Percentiles rank a stretch among this genome's conserved stretches.
phyloP scores from a whole-genome alignment of 441 rosid genomes.

The Adansonia madagascariensis region DNA sequence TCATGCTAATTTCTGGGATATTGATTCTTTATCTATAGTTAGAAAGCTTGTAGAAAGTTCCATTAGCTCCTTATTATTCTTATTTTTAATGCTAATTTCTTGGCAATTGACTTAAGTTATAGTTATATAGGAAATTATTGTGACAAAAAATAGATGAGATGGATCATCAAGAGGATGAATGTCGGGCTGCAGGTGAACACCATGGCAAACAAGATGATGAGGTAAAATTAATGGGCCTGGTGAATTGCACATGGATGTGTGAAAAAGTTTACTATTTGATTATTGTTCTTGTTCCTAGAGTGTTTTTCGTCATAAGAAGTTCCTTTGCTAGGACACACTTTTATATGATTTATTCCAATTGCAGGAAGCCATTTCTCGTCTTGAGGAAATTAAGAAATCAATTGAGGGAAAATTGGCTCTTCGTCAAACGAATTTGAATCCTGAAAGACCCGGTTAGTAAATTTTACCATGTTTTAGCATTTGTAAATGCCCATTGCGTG shows the following conservation, averaged over 20 bases:
- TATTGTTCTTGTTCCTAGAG: conserved; percentile 1
- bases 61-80: not conserved
- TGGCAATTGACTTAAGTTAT: not conserved
- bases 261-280: conserved; percentile 1
- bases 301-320: not conserved
- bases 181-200: conserved; percentile 48
- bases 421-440: conserved; percentile 88
- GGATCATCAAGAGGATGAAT: conserved; percentile 77
- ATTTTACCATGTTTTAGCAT: conserved; percentile 12
- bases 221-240: conserved; percentile 45
- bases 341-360: conserved; percentile 19
- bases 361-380: conserved; percentile 88
- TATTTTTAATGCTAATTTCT: not conserved
- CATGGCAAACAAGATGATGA: conserved; percentile 73
- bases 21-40: not conserved
- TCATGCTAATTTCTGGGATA: too few relatives aligned
- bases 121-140: conserved; percentile 9
- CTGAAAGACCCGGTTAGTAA: conserved; percentile 88
- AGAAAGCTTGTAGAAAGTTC: conserved; percentile 9
- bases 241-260: conserved; percentile 3
- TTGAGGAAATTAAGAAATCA: conserved; percentile 67
- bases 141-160: conserved; percentile 34
- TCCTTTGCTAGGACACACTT: not conserved
- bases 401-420: conserved; percentile 81
- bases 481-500: conserved; percentile 4